Conservation (phyloP, 352 stramenopile species). For the Phytophthora brassicae region DNA sequence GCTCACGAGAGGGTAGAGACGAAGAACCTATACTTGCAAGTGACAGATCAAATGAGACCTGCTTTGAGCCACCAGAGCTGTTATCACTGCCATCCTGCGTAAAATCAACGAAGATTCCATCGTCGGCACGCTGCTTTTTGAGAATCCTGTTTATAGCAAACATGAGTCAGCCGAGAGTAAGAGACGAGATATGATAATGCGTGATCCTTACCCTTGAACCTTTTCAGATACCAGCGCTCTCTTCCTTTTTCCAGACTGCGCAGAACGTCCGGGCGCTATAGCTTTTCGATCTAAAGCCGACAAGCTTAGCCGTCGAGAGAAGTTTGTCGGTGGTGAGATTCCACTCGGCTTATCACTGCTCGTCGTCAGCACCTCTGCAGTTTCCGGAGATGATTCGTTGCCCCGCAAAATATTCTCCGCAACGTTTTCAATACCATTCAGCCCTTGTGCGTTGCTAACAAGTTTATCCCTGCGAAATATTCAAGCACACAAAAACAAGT, state of each 20-base stretch:
- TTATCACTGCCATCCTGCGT: slow-evolving; percentile 1
- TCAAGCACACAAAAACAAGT: background rate
- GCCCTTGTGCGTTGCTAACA: slow-evolving; percentile 35
- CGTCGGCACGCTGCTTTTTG: slow-evolving; percentile 56
- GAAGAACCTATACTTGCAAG: slow-evolving; percentile 12
- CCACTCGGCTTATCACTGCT: slow-evolving; percentile 33
- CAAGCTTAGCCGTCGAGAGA: slow-evolving; percentile 37
- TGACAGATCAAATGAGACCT: slow-evolving; percentile 68
- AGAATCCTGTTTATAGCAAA: slow-evolving; percentile 50
- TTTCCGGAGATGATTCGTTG: slow-evolving; percentile 37
- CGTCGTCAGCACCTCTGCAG: slow-evolving; percentile 33
- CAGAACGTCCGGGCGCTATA: slow-evolving; percentile 3
- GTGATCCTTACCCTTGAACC: slow-evolving; percentile 51
- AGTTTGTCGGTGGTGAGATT: slow-evolving; percentile 38
- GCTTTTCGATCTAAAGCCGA: slow-evolving; percentile 23
- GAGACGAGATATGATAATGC: too few species aligned
- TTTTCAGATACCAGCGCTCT: slow-evolving; percentile 29
- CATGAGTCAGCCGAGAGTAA: too few species aligned
- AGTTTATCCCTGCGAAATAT: slow-evolving; percentile 36
- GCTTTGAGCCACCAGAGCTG: slow-evolving; percentile 38
- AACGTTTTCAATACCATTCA: slow-evolving; percentile 76
- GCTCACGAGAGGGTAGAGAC: slow-evolving; percentile 29
- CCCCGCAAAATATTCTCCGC: slow-evolving; percentile 73
- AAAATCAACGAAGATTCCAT: slow-evolving; percentile 1
- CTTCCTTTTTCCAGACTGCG: slow-evolving; percentile 27